phyloP scores from a whole-genome alignment of 441 rosid genomes.

The Dalechampia spathulata region DNA sequence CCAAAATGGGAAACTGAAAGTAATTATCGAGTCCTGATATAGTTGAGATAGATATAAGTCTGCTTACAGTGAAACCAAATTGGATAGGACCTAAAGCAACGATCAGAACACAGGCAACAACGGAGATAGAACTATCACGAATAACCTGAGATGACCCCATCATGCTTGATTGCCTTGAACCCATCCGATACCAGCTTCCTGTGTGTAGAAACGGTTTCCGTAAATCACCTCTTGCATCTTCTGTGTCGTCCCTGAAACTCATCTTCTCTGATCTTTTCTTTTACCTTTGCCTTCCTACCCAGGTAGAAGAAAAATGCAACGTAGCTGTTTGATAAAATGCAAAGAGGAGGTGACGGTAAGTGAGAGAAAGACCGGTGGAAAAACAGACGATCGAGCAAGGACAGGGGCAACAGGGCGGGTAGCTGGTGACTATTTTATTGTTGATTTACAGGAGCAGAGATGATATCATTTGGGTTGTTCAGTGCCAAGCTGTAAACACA shows the following conservation, averaged over 20 bases:
- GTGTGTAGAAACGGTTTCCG: constrained; percentile 79
- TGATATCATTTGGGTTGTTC: too few relatives aligned
- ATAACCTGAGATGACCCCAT: constrained; percentile 60
- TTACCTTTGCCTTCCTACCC: neutral
- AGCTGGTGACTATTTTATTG: too few relatives aligned
- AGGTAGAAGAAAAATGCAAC: neutral
- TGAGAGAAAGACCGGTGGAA: too few relatives aligned
- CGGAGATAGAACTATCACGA: constrained; percentile 70
- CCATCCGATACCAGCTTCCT: constrained; percentile 88
- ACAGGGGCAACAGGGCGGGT: too few relatives aligned
- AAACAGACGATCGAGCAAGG: too few relatives aligned
- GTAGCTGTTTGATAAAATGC: constrained; percentile 1
- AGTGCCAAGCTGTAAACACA: too few relatives aligned
- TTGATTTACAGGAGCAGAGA: too few relatives aligned
- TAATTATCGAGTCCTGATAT: too few relatives aligned
- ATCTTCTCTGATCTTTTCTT: constrained; percentile 17
- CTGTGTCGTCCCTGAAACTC: constrained; percentile 77
- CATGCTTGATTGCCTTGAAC: constrained; percentile 67
- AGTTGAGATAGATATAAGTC: neutral
- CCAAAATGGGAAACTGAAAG: too few relatives aligned
- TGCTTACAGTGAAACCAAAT: constrained; percentile 77
- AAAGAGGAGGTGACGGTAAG: too few relatives aligned
- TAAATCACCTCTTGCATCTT: constrained; percentile 60
- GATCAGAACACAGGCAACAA: constrained; percentile 65
- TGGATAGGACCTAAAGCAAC: constrained; percentile 95